Base-by-base conservation (phyloP, 257 asterid species). In the Gentiana dahurica region DNA sequence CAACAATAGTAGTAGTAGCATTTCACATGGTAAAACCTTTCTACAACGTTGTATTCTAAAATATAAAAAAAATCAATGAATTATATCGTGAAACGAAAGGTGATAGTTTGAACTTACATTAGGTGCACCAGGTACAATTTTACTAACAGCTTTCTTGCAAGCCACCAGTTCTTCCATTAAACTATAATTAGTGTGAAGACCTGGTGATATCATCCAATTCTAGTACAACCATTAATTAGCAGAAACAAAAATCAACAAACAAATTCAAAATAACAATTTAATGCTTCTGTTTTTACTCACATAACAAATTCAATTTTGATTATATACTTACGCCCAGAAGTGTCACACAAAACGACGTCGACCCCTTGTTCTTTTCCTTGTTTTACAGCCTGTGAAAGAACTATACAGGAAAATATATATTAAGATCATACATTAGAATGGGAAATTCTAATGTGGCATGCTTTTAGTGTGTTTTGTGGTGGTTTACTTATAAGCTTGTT, bases 311-410 rank as follows among this genome's bases (percentile, higher is more conserved):
- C 10, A 33, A 24, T 24, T 55, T 38, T 50, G 43, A 50, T 32
- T 45, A 12, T 6, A 33, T 53, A 73, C 98, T 81, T 81, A 92
- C 98, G 91, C 65, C 98, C 97, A 59, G 97, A 92, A 10, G 96
- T 91, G 82, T 92, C 98, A 13, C 98, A 88, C 53, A 92, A 67
- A 74, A 92, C 85, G 5, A 92, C 64, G 65, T 92, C 97, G 45
- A 47, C 81, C 49, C 89, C 95, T 74, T 88, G 67, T 65, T 70
- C 84, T 77, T 78, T 85, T 53, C 94, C 97, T 66, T 68, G 73
- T 76, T 88, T 92, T 32, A 92, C 95, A 61, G 97, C 97, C 94
- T 92, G 97, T 53, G 88, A 85, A 75, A 92, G 77, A 79, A 92
- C 98, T 88, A 78, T 80, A 81, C 86, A 72, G 76, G 80, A 77